Evolutionary conservation across 352 stramenopile species (phyloP), one percentile per base, ranked within the genome.

Genomic region (Achlya hypogyna): DNA sequence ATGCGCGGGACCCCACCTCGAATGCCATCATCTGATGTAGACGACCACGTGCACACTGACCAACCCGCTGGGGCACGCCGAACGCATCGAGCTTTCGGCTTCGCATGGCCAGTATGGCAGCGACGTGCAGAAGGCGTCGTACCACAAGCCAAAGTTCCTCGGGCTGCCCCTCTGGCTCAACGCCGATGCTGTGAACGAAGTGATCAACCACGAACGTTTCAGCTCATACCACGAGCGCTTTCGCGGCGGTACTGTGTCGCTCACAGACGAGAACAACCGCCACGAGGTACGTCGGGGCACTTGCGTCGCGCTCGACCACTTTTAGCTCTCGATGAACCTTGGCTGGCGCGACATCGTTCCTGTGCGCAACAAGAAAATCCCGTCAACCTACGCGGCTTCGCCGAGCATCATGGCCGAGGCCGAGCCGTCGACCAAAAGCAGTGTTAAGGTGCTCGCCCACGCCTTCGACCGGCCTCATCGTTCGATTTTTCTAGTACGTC

Each of bases 181-280:
- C 51, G 85, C 83, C 8, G 78, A 80, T 14, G 85, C 75, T 20
- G 78, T 78, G 31, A 94, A 95, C 71, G 86, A 93, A 65, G 74
- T 95, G n/a, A 80, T 89, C 59, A 95, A 89, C 70, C 82, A 93
- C 71, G 87, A 93, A 51, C 87, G 86, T 51, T 69, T 89, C 54
- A 93, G 85, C 69, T 96, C 87, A 45, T 96, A 95, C 78, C 93
- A 84, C 62, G 87, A 96, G 51, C 91, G 88, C 69, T 86, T 93
- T 68, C 82, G 83, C 58, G 82, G 84, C 34, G 84, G 85, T 1
- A 91, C 78, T 42, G 87, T 93, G 65, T 87, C 84, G 4, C 82
- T 96, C 63, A 93, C 83, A 59, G 86, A 96, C 71, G 91, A 95
- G 70, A 81, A 78, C 53, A 84, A 84, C 31, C 78, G 92, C 51